Percentiles rank a stretch among this genome's conserved stretches.
Evolutionary conservation across 2,329 filamentous ascomycete genomes (phyloP).

Genomic region (Cladophialophora carrionii): DNA sequence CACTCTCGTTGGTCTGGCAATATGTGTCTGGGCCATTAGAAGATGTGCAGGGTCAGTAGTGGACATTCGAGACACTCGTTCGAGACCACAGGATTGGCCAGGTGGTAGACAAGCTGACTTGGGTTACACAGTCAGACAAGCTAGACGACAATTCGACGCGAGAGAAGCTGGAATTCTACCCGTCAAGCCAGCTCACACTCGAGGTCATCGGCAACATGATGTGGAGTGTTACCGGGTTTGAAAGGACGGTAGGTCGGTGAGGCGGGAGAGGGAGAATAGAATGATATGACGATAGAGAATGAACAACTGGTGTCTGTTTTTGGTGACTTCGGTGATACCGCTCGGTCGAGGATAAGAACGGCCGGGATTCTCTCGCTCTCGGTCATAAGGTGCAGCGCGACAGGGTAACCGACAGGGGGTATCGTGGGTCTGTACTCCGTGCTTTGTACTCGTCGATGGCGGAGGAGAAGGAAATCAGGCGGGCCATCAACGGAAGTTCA

Average conservation of each 20-base stretch:
- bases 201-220: background rate
- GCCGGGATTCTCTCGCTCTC: background rate
- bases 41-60: background rate
- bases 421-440: no score
- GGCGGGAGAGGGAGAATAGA: background rate
- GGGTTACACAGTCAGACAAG: background rate
- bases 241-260: background rate
- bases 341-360: no score
- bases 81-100: background rate
- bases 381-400: background rate
- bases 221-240: background rate
- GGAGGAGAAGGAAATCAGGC: no score
- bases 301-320: background rate
- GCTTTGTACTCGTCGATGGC: no score
- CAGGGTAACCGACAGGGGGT: no score
- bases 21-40: background rate
- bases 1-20: background rate
- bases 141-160: background rate
- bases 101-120: background rate
- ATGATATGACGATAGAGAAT: background rate
- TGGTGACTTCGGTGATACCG: background rate
- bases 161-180: background rate
- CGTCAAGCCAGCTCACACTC: background rate
- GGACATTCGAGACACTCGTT: background rate
- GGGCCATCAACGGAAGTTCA: slow-evolving; percentile 35